A percentile compares a stretch with the other conserved stretches of the same genome.
Conservation (phyloP, 2,329 filamentous ascomycete species). For the Beauveria rudraprayagi region DNA sequence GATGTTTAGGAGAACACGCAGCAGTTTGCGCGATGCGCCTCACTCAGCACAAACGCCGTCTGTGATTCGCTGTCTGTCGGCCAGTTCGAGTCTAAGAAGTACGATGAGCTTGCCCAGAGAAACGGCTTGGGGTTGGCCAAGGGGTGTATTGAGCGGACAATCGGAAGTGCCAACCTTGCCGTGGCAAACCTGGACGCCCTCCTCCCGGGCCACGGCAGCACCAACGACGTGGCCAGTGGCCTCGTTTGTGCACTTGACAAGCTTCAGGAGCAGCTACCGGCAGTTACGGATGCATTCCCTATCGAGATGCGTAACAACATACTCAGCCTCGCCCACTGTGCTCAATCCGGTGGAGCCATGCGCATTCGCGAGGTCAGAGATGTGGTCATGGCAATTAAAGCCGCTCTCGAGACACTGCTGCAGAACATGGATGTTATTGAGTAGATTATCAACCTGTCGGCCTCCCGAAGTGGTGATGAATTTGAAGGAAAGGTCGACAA, state of each 20-base stretch:
- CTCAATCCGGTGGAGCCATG: not conserved
- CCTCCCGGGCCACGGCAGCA: not conserved
- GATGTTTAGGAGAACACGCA: not conserved
- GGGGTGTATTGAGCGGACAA: not conserved
- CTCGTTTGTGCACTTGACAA: not conserved
- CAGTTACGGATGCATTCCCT: not conserved
- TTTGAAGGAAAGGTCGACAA: no score
- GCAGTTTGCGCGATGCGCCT: not conserved
- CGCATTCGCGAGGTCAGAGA: not conserved
- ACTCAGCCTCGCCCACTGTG: not conserved
- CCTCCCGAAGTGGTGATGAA: not conserved
- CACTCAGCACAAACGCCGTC: not conserved
- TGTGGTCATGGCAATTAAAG: not conserved
- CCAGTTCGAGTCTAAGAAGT: not conserved
- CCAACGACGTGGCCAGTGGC: no score
- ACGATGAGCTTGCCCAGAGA: rapidly evolving
- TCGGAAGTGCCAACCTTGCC: not conserved
- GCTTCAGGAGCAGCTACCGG: not conserved
- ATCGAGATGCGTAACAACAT: not conserved
- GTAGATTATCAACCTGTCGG: not conserved
- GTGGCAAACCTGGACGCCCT: not conserved
- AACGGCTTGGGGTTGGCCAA: not conserved
- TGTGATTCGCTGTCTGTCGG: rapidly evolving
- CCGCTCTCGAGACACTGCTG: not conserved
- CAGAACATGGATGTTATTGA: not conserved